phyloP scores from a whole-genome alignment of 164 flowering plant genomes.

The Annona squamosa region DNA sequence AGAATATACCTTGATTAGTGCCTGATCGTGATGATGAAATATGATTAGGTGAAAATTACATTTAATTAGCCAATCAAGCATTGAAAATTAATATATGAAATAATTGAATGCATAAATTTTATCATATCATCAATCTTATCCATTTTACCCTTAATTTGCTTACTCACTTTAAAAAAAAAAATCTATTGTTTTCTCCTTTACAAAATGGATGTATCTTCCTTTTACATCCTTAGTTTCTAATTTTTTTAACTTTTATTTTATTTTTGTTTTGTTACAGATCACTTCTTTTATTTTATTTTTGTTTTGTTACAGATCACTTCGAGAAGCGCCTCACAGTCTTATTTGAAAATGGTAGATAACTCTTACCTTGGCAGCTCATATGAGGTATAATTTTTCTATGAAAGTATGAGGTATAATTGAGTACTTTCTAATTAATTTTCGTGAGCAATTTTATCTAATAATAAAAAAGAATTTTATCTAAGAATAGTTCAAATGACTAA shows the following conservation, averaged over 20 bases:
- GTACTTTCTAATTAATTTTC: too few relatives aligned
- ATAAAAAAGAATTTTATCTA: not conserved
- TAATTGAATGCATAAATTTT: too few relatives aligned
- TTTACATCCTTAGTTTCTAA: not conserved
- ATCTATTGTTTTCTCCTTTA: not conserved
- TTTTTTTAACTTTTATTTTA: too few relatives aligned
- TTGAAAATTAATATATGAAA: too few relatives aligned
- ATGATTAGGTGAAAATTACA: too few relatives aligned
- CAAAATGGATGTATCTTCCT: not conserved
- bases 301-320: conserved; percentile 35
- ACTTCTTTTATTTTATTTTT: too few relatives aligned
- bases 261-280: not conserved
- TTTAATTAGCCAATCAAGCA: too few relatives aligned
- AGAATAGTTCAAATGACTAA: not conserved
- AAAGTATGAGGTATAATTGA: too few relatives aligned
- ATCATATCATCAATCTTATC: not conserved
- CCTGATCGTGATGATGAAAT: too few relatives aligned
- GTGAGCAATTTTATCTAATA: not conserved
- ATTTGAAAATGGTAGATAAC: conserved; percentile 53
- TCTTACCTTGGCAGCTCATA: conserved; percentile 49
- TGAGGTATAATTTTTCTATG: conserved; percentile 27
- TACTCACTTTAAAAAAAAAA: too few relatives aligned
- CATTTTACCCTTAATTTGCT: too few relatives aligned
- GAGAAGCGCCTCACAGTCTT: conserved; percentile 49
- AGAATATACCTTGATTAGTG: too few relatives aligned